Evolutionary conservation across 805 yeast genomes (phyloP).

Genomic region (Saturnispora diversa): DNA sequence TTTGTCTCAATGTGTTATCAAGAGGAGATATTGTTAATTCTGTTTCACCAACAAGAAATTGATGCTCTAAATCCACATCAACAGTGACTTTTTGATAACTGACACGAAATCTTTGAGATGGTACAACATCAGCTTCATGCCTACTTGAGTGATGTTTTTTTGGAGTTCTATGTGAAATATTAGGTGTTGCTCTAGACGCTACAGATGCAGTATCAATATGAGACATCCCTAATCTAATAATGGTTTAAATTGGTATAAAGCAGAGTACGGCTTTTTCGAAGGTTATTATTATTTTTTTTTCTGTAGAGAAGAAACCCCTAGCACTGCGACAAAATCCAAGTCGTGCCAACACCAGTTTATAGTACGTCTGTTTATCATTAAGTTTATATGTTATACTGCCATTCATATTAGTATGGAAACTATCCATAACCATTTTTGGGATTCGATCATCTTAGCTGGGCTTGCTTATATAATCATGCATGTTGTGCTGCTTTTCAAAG

Average conservation of each 20-base stretch:
- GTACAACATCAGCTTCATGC: conserved; percentile 21
- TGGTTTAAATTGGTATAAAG: not conserved
- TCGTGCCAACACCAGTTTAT: no score
- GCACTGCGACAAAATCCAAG: no score
- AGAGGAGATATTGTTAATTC: conserved; percentile 77
- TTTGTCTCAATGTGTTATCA: conserved; percentile 44
- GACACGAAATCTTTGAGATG: conserved; percentile 49
- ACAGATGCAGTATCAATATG: conserved; percentile 6
- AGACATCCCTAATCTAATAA: not conserved
- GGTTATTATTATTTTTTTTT: no score
- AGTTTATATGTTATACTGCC: no score
- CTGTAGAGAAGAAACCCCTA: no score
- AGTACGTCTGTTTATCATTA: no score
- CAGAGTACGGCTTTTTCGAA: not conserved
- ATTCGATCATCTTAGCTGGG: no score
- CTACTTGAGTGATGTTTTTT: conserved; percentile 18
- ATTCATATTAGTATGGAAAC: no score
- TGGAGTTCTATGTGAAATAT: conserved; percentile 16
- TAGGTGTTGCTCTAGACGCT: conserved; percentile 13
- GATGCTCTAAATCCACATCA: conserved; percentile 67
- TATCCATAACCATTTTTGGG: no score
- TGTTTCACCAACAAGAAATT: conserved; percentile 59
- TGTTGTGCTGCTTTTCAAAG: no score
- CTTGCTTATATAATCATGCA: no score
- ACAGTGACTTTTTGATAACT: conserved; percentile 79